phyloP scores from a whole-genome alignment of 2,329 filamentous ascomycete genomes.

The Rhynchosporium agropyri region DNA sequence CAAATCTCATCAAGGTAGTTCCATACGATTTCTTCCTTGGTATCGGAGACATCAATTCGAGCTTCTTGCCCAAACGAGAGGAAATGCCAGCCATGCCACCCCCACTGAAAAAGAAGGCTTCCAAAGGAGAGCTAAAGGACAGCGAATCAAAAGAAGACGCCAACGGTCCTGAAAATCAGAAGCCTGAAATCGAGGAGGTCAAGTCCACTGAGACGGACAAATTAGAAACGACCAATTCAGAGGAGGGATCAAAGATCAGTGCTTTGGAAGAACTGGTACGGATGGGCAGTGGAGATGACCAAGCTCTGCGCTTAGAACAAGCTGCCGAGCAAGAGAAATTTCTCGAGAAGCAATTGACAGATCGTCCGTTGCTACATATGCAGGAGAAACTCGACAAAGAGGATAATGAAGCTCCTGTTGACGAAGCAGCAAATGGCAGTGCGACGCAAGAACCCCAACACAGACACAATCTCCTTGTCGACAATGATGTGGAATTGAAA shows the following conservation, averaged over 20 bases:
- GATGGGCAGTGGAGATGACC: conserved; percentile 73
- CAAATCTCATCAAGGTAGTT: conserved; percentile 91
- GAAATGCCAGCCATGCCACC: conserved; percentile 47
- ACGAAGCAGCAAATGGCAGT: conserved; percentile 45
- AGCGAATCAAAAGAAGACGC: conserved; percentile 15
- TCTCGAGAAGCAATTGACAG: conserved; percentile 84
- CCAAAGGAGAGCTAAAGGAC: conserved; percentile 19
- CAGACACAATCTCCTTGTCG: conserved; percentile 77
- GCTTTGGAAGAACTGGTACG: conserved; percentile 75
- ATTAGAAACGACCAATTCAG: conserved; percentile 18
- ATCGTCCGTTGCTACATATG: conserved; percentile 86
- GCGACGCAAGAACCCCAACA: conserved; percentile 43
- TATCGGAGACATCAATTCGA: conserved; percentile 98
- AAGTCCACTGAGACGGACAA: conserved; percentile 47
- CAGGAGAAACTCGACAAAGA: conserved; percentile 90
- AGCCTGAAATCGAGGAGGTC: conserved; percentile 11
- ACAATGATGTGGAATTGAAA: conserved; percentile 82
- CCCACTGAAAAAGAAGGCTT: conserved; percentile 32
- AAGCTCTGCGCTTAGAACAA: conserved; percentile 71
- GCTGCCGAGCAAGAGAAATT: conserved; percentile 83
- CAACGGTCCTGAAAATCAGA: neutral
- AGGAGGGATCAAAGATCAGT: conserved; percentile 32
- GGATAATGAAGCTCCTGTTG: conserved; percentile 47
- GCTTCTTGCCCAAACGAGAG: conserved; percentile 82
- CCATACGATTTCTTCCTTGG: conserved; percentile 98